These are phyloP conservation scores for Eucalyptus paniculata DNA, from an alignment of 345 rosid genomes.

Conservation along the genomic window DNA sequence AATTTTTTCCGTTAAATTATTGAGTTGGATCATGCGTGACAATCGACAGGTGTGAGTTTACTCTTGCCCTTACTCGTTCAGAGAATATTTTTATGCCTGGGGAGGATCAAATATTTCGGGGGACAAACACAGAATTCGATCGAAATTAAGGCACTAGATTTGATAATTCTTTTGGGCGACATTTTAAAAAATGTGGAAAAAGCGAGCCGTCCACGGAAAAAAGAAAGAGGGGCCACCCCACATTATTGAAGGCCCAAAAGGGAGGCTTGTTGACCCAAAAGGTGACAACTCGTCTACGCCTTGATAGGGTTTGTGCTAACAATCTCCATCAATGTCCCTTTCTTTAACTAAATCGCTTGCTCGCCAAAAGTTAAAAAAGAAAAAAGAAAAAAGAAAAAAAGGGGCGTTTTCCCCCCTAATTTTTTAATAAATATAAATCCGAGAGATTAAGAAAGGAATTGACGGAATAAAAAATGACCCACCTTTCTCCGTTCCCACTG, in stretches of 20 bases:
- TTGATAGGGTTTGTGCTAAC: not conserved
- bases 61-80: not conserved
- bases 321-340: not conserved
- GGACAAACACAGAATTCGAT: not conserved
- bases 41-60: accelerated
- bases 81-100: not conserved
- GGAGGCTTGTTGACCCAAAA: not conserved
- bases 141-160: not conserved
- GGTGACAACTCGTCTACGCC: not conserved
- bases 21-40: accelerated
- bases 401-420: not conserved
- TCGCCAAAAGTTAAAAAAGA: not conserved
- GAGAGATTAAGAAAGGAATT: not conserved
- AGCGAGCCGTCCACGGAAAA: not conserved
- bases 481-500: not conserved
- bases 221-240: not conserved
- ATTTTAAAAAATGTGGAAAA: not conserved
- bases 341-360: not conserved
- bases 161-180: not conserved
- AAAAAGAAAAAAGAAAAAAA: not conserved
- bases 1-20: accelerated
- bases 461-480: not conserved
- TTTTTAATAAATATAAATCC: not conserved
- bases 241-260: not conserved
- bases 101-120: not conserved